Evolutionary conservation across 2,329 filamentous ascomycete genomes (phyloP), one percentile per base, ranked within the genome.

Genomic region (Bimuria novae-zelandiae): DNA sequence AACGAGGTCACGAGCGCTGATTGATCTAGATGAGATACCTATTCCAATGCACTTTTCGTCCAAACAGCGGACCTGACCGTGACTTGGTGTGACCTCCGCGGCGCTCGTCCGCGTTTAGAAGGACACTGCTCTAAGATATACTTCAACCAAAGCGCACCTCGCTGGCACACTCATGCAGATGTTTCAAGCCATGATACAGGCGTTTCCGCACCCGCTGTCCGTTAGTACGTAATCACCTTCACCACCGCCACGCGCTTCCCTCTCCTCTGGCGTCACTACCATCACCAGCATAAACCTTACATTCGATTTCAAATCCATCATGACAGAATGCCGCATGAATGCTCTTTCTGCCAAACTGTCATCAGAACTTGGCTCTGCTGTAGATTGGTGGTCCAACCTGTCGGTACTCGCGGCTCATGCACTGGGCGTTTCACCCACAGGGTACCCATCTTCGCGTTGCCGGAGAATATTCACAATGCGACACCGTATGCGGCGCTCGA

Each of bases 361-460:
- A 52, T 16, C 29, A 4, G 14, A 6, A 14, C 44, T 48, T 45
- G 47, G 45, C 55, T 53, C 50, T 40, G 30, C 17, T 35, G 45
- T 49, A 48, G 51, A 64, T 59, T 62, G 55, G 49, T 40, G 48
- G 42, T n/a, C 50, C 44, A 47, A 43, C 42, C 40, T 43, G 36
- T 51, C 51, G 66, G 51, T 50, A 27, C 53, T 44, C 37, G 51
- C 51, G 42, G 49, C 61, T 70, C 69, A 54, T 40, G 58, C 70
- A 64, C 39, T 52, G 42, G 54, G 48, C 39, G 70, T 73, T 72
- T 72, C 69, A 71, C 51, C 50, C 49, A 30, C 56, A 53, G 50
- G 60, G 36, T 55, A 41, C 37, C 39, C 51, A 45, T 22, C 47
- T 44, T 55, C 42, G 57, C 54, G 29, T 51, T 59, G 60, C 57